Evolutionary conservation across 352 stramenopile genomes (phyloP).

Genomic region (Elongisporangium undulatum): DNA sequence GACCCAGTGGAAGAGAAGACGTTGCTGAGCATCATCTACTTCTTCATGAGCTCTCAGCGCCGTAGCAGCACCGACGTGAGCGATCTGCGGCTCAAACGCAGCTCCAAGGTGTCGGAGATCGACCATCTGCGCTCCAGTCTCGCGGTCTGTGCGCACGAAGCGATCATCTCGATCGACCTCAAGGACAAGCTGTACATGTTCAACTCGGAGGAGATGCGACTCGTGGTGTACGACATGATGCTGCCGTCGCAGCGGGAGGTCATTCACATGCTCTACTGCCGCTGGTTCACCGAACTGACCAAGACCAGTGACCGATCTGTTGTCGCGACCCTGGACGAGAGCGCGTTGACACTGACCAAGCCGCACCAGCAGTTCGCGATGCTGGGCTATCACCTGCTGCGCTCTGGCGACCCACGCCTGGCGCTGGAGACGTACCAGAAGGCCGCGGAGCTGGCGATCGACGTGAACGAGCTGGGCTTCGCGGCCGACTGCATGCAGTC

Average conservation of each 20-base stretch:
- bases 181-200: conserved; percentile 60
- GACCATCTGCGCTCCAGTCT: conserved; percentile 56
- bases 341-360: background rate
- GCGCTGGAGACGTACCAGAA: conserved; percentile 62
- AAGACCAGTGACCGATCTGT: background rate
- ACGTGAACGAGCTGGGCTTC: conserved; percentile 55
- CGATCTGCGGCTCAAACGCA: conserved; percentile 33
- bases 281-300: background rate
- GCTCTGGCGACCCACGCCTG: conserved; percentile 40
- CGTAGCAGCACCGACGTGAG: conserved; percentile 20
- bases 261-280: conserved; percentile 49
- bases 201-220: conserved; percentile 55
- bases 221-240: conserved; percentile 39
- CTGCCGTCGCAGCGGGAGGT: conserved; percentile 57
- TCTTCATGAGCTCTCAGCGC: conserved; percentile 32
- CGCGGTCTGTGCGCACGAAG: conserved; percentile 43
- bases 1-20: conserved; percentile 58
- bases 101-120: conserved; percentile 31
- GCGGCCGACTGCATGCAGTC: conserved; percentile 72
- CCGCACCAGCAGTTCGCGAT: conserved; percentile 56
- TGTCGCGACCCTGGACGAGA: background rate
- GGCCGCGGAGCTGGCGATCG: conserved; percentile 48
- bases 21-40: conserved; percentile 44
- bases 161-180: conserved; percentile 43
- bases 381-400: conserved; percentile 62